Evolutionary conservation across 2,329 filamentous ascomycete species (phyloP).

Genomic region (Alternaria sp.): DNA sequence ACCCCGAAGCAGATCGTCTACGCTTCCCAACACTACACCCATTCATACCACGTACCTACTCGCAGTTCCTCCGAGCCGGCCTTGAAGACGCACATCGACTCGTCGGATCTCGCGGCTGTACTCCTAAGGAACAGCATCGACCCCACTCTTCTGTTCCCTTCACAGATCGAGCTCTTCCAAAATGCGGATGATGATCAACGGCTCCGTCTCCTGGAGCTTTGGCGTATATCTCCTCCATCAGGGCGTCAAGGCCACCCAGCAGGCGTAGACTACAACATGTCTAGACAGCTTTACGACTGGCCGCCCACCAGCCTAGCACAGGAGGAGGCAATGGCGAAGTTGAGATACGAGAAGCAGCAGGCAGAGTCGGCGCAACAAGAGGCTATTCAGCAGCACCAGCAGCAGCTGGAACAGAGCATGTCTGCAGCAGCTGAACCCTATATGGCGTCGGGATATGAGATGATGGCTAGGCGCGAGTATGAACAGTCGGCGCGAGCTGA

Average conservation of each 20-base stretch:
- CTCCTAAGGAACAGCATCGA: constrained; percentile 75
- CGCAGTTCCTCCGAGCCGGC: constrained; percentile 41
- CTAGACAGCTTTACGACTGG: constrained; percentile 58
- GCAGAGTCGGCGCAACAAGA: constrained; percentile 37
- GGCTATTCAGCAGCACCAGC: constrained; percentile 39
- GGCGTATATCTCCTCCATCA: constrained; percentile 78
- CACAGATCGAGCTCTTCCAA: constrained; percentile 80
- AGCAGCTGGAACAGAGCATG: constrained; percentile 42
- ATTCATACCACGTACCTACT: constrained; percentile 71
- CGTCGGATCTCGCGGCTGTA: constrained; percentile 62
- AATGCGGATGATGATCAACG: constrained; percentile 77
- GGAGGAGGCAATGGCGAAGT: constrained; percentile 63
- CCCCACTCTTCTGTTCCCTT: constrained; percentile 71
- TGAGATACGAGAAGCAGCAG: constrained; percentile 66
- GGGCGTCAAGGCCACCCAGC: constrained; percentile 44
- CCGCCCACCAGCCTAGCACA: constrained; percentile 63
- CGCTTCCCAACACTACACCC: constrained; percentile 84
- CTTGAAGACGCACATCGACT: constrained; percentile 41
- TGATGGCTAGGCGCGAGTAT: constrained; percentile 70
- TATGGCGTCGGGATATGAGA: constrained; percentile 82
- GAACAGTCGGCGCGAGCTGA: constrained; percentile 58
- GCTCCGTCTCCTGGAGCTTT: constrained; percentile 79
- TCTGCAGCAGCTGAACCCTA: constrained; percentile 73
- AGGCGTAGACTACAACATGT: constrained; percentile 56
- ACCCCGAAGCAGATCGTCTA: constrained; percentile 67